These are phyloP conservation scores for Holtermannia corniformis DNA, from an alignment of 768 basidiomycete genomes.

Conservation along the genomic window DNA sequence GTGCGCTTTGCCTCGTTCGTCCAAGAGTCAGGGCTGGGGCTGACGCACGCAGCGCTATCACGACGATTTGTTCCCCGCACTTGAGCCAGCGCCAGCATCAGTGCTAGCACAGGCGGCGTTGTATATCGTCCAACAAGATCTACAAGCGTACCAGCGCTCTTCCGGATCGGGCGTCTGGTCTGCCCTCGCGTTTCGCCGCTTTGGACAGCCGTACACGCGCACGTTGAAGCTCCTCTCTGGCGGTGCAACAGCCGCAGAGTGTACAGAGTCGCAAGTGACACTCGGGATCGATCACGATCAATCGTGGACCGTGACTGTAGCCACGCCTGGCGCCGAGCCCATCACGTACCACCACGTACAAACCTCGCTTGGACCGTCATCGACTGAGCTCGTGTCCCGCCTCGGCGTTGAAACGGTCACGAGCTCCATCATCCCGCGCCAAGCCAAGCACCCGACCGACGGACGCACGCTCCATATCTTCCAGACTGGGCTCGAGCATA, in stretches of 20 bases:
- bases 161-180: slow-evolving; percentile 51
- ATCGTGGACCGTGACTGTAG: neutral
- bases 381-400: slow-evolving; percentile 51
- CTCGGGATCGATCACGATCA: neutral
- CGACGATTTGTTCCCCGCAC: slow-evolving; percentile 65
- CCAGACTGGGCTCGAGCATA: slow-evolving; percentile 54
- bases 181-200: slow-evolving; percentile 61
- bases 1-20: slow-evolving; percentile 47
- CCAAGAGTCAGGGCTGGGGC: neutral
- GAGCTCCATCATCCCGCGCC: slow-evolving; percentile 67
- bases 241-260: neutral
- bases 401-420: slow-evolving; percentile 48
- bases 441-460: slow-evolving; percentile 47
- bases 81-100: slow-evolving; percentile 52
- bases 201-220: slow-evolving; percentile 44
- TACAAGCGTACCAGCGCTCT: slow-evolving; percentile 33
- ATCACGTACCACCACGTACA: slow-evolving; percentile 5
- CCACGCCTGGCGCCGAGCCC: neutral
- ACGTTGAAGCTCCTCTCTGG: neutral
- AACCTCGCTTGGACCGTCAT: slow-evolving; percentile 41
- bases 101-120: slow-evolving; percentile 71
- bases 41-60: slow-evolving; percentile 77
- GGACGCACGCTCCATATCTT: slow-evolving; percentile 70
- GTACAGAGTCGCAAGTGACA: neutral
- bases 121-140: slow-evolving; percentile 61